These are phyloP conservation scores for Candida ortonii DNA, from an alignment of 805 yeast species.

Conservation along the genomic window DNA sequence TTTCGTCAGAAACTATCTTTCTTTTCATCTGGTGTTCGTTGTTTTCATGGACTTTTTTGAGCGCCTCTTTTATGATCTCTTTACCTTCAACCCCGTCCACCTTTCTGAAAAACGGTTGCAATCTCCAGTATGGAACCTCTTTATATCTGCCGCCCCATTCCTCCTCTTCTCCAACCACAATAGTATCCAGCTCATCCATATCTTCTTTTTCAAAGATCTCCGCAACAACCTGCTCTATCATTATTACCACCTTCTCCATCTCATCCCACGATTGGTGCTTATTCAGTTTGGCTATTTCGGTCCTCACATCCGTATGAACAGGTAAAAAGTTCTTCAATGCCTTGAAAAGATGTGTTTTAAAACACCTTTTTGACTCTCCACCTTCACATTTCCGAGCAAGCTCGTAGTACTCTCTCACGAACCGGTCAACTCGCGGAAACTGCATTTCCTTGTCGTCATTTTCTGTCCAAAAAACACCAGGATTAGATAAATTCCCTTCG, in stretches of 20 bases:
- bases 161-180: conserved; percentile 47
- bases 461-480: conserved; percentile 76
- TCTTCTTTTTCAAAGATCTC: conserved; percentile 51
- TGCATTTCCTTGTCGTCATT: conserved; percentile 54
- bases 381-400: conserved; percentile 63
- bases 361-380: conserved; percentile 73
- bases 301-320: conserved; percentile 73
- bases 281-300: conserved; percentile 55
- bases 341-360: conserved; percentile 92
- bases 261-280: conserved; percentile 44
- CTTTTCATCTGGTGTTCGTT: too few species aligned
- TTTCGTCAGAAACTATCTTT: too few species aligned
- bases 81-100: conserved; percentile 74
- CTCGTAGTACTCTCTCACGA: conserved; percentile 85
- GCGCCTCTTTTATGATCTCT: conserved; percentile 28
- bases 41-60: conserved; percentile 19
- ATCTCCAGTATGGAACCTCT: conserved; percentile 89
- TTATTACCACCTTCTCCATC: conserved; percentile 48
- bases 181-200: conserved; percentile 54
- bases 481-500: conserved; percentile 91
- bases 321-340: conserved; percentile 77
- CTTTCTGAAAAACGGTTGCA: conserved; percentile 91
- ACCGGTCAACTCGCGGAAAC: conserved; percentile 81
- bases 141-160: conserved; percentile 85
- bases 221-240: conserved; percentile 66